Conservation (phyloP, 768 basidiomycete genomes). For the Hygrocybe coccinea region DNA sequence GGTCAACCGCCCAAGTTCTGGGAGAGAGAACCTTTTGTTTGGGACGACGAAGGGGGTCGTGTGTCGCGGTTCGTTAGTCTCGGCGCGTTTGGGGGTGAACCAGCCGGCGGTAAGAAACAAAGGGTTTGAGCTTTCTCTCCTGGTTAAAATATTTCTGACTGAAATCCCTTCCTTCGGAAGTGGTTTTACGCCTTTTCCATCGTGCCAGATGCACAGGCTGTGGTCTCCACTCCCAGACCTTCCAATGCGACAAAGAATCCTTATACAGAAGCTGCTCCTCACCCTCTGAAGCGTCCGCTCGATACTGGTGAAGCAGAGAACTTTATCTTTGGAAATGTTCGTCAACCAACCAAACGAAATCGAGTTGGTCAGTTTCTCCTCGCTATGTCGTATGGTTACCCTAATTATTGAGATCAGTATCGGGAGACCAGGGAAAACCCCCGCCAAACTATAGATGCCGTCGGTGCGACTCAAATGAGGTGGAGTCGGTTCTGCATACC, state of each 20-base stretch:
- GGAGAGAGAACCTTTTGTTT: conserved; percentile 90
- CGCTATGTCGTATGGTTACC: conserved; percentile 3
- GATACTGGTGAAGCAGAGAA: conserved; percentile 52
- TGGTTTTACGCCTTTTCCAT: conserved; percentile 99
- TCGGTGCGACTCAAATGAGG: conserved; percentile 72
- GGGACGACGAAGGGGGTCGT: conserved; percentile 67
- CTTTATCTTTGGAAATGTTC: conserved; percentile 64
- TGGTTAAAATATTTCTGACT: neutral
- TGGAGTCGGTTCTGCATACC: conserved; percentile 24
- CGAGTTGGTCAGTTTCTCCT: conserved; percentile 43
- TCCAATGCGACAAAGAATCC: conserved; percentile 69
- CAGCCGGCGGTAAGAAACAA: conserved; percentile 67
- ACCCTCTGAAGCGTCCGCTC: conserved; percentile 49
- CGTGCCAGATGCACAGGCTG: conserved; percentile 43
- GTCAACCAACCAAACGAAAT: conserved; percentile 52
- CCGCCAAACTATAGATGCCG: conserved; percentile 73
- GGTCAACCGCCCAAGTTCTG: conserved; percentile 76
- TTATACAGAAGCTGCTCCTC: conserved; percentile 42
- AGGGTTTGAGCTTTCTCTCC: conserved; percentile 49
- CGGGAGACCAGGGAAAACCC: conserved; percentile 50
- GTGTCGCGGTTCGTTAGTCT: conserved; percentile 80
- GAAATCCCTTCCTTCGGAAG: conserved; percentile 36
- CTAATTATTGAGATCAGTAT: conserved; percentile 14
- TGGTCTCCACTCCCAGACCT: conserved; percentile 41
- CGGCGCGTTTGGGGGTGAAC: conserved; percentile 75